Evolutionary conservation across 306 rosid genomes (phyloP).

Genomic region (Glycine latifolia): DNA sequence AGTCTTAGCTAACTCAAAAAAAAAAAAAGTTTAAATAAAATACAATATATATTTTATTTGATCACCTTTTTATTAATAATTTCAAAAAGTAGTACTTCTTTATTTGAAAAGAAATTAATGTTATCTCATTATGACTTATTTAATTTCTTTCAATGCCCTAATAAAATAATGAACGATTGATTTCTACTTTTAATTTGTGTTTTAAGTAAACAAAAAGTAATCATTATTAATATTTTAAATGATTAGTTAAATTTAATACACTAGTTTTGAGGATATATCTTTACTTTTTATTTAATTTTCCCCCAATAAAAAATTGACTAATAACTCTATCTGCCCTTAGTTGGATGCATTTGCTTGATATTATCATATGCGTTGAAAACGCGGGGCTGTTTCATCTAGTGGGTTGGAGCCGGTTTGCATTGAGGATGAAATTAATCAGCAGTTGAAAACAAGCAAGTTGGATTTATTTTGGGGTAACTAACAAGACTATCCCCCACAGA

Average conservation of each 20-base stretch:
- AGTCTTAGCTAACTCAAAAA: background rate
- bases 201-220: background rate
- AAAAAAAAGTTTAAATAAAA: no score
- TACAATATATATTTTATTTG: background rate
- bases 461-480: background rate
- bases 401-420: background rate
- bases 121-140: background rate
- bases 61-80: background rate
- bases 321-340: background rate
- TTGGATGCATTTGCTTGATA: background rate
- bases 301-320: background rate
- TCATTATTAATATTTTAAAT: background rate
- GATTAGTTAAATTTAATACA: background rate
- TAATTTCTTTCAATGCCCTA: background rate
- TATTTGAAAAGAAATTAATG: background rate
- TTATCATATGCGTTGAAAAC: slow-evolving; percentile 6
- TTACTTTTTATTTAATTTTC: background rate
- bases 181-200: background rate
- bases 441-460: background rate
- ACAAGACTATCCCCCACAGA: background rate
- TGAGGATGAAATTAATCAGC: background rate
- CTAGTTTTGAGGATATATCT: background rate
- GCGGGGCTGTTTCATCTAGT: background rate
- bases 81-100: background rate
- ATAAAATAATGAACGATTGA: background rate